Evolutionary conservation across 2,329 filamentous ascomycete genomes (phyloP).

Genomic region (Botryotinia globosa): DNA sequence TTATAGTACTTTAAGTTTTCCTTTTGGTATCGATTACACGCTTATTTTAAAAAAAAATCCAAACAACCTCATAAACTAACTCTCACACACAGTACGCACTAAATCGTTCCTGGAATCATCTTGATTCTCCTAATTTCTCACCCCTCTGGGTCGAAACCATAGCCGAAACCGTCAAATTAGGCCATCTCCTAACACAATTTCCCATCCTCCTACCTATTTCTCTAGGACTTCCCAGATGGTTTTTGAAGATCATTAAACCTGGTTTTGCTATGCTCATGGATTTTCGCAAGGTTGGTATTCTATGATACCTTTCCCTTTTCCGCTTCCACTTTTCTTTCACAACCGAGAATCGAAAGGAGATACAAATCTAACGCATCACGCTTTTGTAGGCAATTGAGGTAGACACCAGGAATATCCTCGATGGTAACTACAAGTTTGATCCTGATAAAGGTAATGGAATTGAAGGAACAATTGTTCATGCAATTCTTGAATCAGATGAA

Average conservation of each 20-base stretch:
- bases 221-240: background rate
- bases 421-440: constrained; percentile 4
- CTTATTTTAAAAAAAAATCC: background rate
- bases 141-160: constrained; percentile 27
- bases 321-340: background rate
- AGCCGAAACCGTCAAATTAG: constrained; percentile 16
- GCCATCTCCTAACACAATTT: constrained; percentile 2
- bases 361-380: background rate
- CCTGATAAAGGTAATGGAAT: constrained; percentile 18
- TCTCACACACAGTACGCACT: constrained; percentile 29
- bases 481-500: constrained; percentile 24
- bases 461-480: constrained; percentile 26
- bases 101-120: constrained; percentile 29
- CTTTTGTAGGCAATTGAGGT: background rate
- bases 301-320: background rate
- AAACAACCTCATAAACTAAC: background rate
- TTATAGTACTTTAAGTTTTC: background rate
- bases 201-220: background rate
- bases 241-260: background rate
- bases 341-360: background rate
- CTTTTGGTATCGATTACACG: too few relatives aligned
- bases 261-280: background rate
- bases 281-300: background rate
- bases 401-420: constrained; percentile 13
- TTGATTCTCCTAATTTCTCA: constrained; percentile 30